These are phyloP conservation scores for Hymenochaete sp. DNA, from an alignment of 1,284 basidiomycete genomes.

Conservation along the genomic window DNA sequence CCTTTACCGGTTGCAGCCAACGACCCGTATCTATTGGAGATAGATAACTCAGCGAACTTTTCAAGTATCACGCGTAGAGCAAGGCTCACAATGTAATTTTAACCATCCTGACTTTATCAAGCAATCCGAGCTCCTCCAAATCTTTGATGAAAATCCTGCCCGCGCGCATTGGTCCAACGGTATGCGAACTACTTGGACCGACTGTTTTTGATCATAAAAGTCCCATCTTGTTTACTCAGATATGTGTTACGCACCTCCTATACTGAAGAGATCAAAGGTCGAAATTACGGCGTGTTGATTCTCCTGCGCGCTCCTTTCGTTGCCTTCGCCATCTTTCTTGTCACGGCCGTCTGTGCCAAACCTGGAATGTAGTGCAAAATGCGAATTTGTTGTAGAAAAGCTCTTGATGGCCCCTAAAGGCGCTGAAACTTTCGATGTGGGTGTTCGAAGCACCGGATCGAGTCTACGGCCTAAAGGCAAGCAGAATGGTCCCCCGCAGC, in stretches of 20 bases:
- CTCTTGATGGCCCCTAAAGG: no score
- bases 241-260: constrained; percentile 54
- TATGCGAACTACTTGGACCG: constrained; percentile 57
- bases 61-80: constrained; percentile 4
- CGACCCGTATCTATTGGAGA: constrained; percentile 54
- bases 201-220: constrained; percentile 27
- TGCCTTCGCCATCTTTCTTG: constrained; percentile 2
- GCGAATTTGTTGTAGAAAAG: no score
- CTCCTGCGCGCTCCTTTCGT: constrained; percentile 20
- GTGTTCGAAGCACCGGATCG: no score
- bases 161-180: constrained; percentile 89
- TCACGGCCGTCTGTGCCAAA: not conserved
- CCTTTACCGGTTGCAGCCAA: constrained; percentile 81
- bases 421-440: no score
- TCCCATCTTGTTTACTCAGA: constrained; percentile 10
- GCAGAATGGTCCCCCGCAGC: no score
- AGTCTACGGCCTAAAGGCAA: no score
- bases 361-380: no score
- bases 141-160: constrained; percentile 82
- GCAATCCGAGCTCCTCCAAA: constrained; percentile 58
- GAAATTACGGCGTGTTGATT: constrained; percentile 91
- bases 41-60: not conserved
- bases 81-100: constrained; percentile 74
- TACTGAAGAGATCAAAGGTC: constrained; percentile 89
- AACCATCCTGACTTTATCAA: constrained; percentile 69